phyloP scores from a whole-genome alignment of 176 grass and related monocot genomes.

The barley (Hordeum vulgare) region DNA sequence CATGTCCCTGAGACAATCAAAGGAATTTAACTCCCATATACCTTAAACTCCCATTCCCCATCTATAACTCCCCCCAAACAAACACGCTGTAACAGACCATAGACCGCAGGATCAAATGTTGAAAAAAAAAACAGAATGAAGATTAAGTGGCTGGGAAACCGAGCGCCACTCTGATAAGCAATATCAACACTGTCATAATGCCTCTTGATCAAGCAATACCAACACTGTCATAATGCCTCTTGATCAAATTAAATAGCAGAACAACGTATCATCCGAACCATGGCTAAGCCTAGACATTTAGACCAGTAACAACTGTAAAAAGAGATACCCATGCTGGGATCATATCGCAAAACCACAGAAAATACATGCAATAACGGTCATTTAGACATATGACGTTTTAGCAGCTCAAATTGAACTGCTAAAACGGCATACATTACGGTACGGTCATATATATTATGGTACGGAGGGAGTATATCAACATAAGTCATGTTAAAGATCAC shows the following conservation, averaged over 20 bases:
- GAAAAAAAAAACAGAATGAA: not conserved
- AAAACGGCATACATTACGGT: no score
- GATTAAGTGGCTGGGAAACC: not conserved
- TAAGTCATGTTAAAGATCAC: not conserved
- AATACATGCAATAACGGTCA: not conserved
- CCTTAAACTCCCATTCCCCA: no score
- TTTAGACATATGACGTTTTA: no score
- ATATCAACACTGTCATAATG: not conserved
- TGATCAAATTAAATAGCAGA: not conserved
- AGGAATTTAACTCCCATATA: no score
- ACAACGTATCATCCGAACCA: not conserved
- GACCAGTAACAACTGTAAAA: not conserved
- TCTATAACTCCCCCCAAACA: no score
- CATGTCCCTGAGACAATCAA: no score
- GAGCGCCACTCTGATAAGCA: not conserved
- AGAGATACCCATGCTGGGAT: not conserved
- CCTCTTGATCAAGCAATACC: not conserved
- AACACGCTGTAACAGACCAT: no score
- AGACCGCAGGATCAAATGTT: not conserved
- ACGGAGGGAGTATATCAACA: not conserved
- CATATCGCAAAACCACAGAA: not conserved
- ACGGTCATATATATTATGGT: no score
- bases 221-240: not conserved
- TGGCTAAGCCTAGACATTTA: not conserved
- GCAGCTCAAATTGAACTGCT: no score